A percentile compares a stretch with the other conserved stretches of the same genome.
Conservation (phyloP, 1,284 basidiomycete species). For the Marasmius sp. region DNA sequence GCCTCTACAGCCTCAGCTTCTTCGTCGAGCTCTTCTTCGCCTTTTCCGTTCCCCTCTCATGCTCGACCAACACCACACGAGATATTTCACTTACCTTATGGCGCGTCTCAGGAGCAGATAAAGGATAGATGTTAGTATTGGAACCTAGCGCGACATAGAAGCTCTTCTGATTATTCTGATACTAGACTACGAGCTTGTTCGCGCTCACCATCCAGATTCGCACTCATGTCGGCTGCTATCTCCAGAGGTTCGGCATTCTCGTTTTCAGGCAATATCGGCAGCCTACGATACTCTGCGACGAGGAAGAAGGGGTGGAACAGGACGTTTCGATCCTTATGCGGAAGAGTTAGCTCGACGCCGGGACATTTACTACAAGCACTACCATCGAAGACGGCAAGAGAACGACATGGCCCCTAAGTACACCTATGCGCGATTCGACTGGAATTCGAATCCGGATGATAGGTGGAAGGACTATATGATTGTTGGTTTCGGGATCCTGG, state of each 20-base stretch:
- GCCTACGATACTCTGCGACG: slow-evolving; percentile 47
- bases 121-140: slow-evolving; percentile 48
- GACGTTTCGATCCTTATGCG: slow-evolving; percentile 28
- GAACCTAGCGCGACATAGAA: not conserved
- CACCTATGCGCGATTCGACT: slow-evolving; percentile 19
- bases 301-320: slow-evolving; percentile 10
- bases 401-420: slow-evolving; percentile 4
- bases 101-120: slow-evolving; percentile 44
- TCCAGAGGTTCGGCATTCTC: slow-evolving; percentile 37
- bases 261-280: slow-evolving; percentile 48
- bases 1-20: not conserved
- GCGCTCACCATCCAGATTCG: slow-evolving; percentile 51
- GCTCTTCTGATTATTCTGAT: not conserved
- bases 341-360: slow-evolving; percentile 41
- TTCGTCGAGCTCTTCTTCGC: slow-evolving; percentile 11
- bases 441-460: slow-evolving; percentile 26
- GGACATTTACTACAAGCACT: slow-evolving; percentile 19
- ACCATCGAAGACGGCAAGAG: slow-evolving; percentile 3
- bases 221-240: slow-evolving; percentile 30
- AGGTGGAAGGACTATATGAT: slow-evolving; percentile 42
- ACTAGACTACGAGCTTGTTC: slow-evolving; percentile 54
- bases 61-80: slow-evolving; percentile 47
- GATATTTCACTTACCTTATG: slow-evolving; percentile 50
- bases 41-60: slow-evolving; percentile 41
- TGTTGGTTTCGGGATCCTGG: slow-evolving; percentile 36